A percentile compares a stretch with the other conserved stretches of the same genome.
These are phyloP conservation scores for Persicaria tinctoria DNA, from an alignment of 148 eudicot genomes.

Conservation along the genomic window DNA sequence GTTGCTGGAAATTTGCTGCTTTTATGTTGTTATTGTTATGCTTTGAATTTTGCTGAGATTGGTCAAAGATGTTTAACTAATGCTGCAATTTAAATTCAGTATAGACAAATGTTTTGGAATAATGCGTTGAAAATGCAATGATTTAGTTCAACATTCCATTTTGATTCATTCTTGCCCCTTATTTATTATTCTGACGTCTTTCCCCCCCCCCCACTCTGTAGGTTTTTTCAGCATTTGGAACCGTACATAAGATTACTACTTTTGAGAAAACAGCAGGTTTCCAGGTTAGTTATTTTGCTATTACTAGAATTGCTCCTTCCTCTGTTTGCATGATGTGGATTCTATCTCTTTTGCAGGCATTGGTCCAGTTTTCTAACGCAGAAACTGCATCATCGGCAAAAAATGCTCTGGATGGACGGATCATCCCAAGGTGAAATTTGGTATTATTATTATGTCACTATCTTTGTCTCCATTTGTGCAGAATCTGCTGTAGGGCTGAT, in stretches of 20 bases:
- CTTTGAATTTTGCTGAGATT: not conserved
- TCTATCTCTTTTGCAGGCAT: conserved; percentile 44
- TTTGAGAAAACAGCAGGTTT: conserved; percentile 99
- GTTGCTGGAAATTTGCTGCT: not conserved
- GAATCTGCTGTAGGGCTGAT: conserved; percentile 36
- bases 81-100: not conserved
- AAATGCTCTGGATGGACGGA: conserved; percentile 93
- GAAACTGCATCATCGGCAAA: conserved; percentile 91
- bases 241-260: conserved; percentile 95
- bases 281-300: conserved; percentile 39
- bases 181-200: conserved; percentile 15
- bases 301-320: conserved; percentile 5
- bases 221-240: conserved; percentile 95
- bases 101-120: not conserved
- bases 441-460: conserved; percentile 30
- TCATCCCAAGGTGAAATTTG: conserved; percentile 85
- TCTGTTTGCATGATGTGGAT: conserved; percentile 9
- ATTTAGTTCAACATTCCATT: not conserved
- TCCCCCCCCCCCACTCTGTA: conserved; percentile 23
- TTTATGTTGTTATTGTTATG: not conserved
- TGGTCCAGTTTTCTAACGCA: conserved; percentile 88
- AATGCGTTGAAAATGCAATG: not conserved
- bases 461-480: conserved; percentile 28
- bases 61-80: not conserved
- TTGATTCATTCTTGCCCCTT: not conserved